These are phyloP conservation scores for Phytophthora cryptogea DNA, from an alignment of 352 stramenopile genomes.

Conservation along the genomic window DNA sequence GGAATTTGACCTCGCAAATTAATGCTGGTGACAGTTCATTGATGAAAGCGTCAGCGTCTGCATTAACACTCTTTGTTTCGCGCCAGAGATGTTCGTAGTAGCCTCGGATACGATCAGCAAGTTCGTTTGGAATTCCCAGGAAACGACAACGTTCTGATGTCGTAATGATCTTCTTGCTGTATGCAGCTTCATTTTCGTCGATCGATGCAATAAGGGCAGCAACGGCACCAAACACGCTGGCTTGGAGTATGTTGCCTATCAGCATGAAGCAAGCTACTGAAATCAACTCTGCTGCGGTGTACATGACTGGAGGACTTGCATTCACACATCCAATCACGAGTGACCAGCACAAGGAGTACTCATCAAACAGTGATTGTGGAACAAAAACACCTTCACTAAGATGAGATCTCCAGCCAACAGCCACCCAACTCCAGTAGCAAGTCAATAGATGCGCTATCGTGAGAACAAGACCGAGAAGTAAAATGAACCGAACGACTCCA, in stretches of 20 bases:
- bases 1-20: slow-evolving; percentile 73
- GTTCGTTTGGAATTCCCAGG: slow-evolving; percentile 53
- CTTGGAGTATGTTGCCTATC: slow-evolving; percentile 60
- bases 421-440: slow-evolving; percentile 63
- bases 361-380: slow-evolving; percentile 16
- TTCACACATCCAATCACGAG: slow-evolving; percentile 62
- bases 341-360: slow-evolving; percentile 53
- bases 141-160: slow-evolving; percentile 61
- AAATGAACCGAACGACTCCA: slow-evolving; percentile 47
- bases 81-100: slow-evolving; percentile 70
- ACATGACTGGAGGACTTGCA: slow-evolving; percentile 55
- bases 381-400: slow-evolving; percentile 28
- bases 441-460: slow-evolving; percentile 48
- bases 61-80: slow-evolving; percentile 57
- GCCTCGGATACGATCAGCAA: slow-evolving; percentile 47
- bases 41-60: slow-evolving; percentile 67
- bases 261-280: slow-evolving; percentile 65
- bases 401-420: slow-evolving; percentile 39
- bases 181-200: slow-evolving; percentile 57
- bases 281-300: slow-evolving; percentile 41
- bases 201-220: slow-evolving; percentile 61
- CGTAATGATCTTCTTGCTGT: slow-evolving; percentile 66
- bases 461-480: slow-evolving; percentile 49
- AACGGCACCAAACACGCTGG: slow-evolving; percentile 62
- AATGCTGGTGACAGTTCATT: slow-evolving; percentile 67